phyloP scores from a whole-genome alignment of 2,329 filamentous ascomycete genomes.

The Aspergillus pseudoterreus region DNA sequence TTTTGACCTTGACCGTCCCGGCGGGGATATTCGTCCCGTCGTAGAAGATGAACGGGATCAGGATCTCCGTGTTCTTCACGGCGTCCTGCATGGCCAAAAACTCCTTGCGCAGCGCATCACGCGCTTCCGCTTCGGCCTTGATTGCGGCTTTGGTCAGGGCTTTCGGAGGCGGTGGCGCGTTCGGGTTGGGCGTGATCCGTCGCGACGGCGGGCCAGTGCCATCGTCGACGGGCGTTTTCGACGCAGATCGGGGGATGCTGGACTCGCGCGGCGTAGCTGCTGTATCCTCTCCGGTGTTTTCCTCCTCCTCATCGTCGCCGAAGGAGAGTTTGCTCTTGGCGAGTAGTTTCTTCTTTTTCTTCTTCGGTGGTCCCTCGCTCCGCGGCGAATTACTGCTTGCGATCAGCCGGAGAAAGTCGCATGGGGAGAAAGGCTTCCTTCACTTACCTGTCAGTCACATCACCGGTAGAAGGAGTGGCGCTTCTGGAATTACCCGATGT shows the following conservation, averaged over 20 bases:
- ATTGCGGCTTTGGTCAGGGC: constrained; percentile 71
- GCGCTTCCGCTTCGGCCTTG: constrained; percentile 72
- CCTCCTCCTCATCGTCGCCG: constrained; percentile 60
- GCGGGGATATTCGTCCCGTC: constrained; percentile 88
- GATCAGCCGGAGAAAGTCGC: constrained; percentile 43
- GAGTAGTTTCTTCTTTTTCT: constrained; percentile 57
- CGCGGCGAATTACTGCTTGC: constrained; percentile 54
- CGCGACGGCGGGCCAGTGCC: constrained; percentile 23
- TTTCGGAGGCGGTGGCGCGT: constrained; percentile 60
- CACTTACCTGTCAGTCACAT: constrained; percentile 58
- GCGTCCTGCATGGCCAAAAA: constrained; percentile 79
- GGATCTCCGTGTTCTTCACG: constrained; percentile 83
- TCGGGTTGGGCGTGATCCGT: constrained; percentile 43
- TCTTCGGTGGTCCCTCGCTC: constrained; percentile 44
- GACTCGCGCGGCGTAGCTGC: constrained; percentile 34
- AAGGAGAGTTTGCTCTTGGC: constrained; percentile 62
- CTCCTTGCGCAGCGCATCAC: constrained; percentile 71
- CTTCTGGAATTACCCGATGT: constrained; percentile 46
- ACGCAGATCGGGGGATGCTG: constrained; percentile 37
- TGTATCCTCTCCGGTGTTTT: constrained; percentile 47
- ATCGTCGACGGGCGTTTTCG: constrained; percentile 33
- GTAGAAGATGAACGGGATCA: constrained; percentile 94
- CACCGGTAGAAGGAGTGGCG: constrained; percentile 46
- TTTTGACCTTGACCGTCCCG: constrained; percentile 80
- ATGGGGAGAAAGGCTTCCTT: constrained; percentile 9